These are phyloP conservation scores for Xerocomus brunneocitrinus DNA, from an alignment of 768 basidiomycete genomes.

Conservation along the genomic window DNA sequence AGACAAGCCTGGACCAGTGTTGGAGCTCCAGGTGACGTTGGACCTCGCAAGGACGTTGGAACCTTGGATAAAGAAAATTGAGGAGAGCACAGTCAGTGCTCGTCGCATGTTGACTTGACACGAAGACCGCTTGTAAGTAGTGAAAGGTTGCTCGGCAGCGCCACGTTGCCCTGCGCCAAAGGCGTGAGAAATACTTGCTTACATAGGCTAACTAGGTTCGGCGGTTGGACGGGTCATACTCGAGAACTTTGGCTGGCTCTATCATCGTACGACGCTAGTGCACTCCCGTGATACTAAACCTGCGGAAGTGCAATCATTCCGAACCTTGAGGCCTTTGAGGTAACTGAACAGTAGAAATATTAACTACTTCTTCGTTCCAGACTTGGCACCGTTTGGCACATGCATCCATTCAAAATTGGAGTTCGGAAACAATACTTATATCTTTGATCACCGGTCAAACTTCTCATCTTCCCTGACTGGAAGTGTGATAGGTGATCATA, in stretches of 20 bases:
- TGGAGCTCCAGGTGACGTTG: slow-evolving; percentile 17
- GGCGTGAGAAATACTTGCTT: slow-evolving; percentile 14
- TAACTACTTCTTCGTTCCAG: neutral
- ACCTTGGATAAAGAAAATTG: slow-evolving; percentile 3
- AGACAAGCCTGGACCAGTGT: slow-evolving; percentile 13
- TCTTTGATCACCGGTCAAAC: neutral
- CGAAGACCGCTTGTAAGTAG: neutral
- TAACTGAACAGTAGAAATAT: neutral
- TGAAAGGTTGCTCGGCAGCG: neutral
- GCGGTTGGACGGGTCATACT: too few species aligned
- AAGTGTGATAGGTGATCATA: neutral
- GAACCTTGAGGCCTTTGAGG: neutral
- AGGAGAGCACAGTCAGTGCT: slow-evolving; percentile 13
- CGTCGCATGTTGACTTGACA: slow-evolving; percentile 24
- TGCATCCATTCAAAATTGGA: neutral
- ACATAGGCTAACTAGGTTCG: neutral
- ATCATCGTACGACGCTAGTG: too few species aligned
- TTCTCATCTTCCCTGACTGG: neutral
- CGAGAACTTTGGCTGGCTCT: too few species aligned
- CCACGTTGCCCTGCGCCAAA: neutral
- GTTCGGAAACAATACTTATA: neutral
- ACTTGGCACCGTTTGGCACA: neutral
- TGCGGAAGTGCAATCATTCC: neutral
- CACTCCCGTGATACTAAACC: too few species aligned
- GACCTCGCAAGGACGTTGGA: slow-evolving; percentile 2